phyloP scores from a whole-genome alignment of 1,284 basidiomycete genomes.

The Bjerkandera adusta region DNA sequence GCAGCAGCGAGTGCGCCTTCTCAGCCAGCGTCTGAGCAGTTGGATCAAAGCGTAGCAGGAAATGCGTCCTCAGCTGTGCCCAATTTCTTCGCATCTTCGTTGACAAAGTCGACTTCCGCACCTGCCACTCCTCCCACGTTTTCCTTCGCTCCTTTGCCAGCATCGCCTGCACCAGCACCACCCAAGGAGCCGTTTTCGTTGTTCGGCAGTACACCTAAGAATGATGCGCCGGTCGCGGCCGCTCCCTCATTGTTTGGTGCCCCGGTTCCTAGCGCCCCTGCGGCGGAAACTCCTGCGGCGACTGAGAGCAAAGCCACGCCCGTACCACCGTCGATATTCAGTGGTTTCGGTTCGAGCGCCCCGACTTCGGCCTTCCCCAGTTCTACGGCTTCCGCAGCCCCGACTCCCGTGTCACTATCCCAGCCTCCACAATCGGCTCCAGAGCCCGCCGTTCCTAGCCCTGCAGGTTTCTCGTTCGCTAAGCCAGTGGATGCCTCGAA shows the following conservation, averaged over 20 bases:
- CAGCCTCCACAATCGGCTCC: neutral
- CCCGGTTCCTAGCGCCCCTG: slow-evolving; percentile 17
- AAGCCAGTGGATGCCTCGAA: slow-evolving; percentile 4
- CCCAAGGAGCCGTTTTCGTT: slow-evolving; percentile 8
- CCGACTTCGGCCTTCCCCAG: neutral
- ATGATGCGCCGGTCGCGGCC: slow-evolving; percentile 6
- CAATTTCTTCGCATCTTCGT: slow-evolving; percentile 44
- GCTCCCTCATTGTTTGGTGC: slow-evolving; percentile 25
- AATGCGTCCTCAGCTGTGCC: slow-evolving; percentile 34
- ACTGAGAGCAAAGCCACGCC: neutral
- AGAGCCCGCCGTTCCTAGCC: neutral
- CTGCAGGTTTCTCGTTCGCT: slow-evolving; percentile 12
- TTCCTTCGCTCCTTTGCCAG: slow-evolving; percentile 14
- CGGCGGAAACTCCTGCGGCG: neutral
- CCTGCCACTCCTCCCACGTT: slow-evolving; percentile 4
- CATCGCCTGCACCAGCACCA: slow-evolving; percentile 7
- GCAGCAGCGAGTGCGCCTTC: slow-evolving; percentile 14
- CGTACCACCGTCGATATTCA: neutral
- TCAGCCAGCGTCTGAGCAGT: slow-evolving; percentile 14
- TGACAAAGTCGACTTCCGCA: slow-evolving; percentile 7
- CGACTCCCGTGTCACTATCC: neutral
- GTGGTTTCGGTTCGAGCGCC: neutral
- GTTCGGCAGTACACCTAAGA: slow-evolving; percentile 13
- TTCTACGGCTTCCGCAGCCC: neutral
- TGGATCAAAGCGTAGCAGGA: slow-evolving; percentile 10